These are phyloP conservation scores for Fusarium begoniae DNA, from an alignment of 2,329 filamentous ascomycete species.

Conservation along the genomic window DNA sequence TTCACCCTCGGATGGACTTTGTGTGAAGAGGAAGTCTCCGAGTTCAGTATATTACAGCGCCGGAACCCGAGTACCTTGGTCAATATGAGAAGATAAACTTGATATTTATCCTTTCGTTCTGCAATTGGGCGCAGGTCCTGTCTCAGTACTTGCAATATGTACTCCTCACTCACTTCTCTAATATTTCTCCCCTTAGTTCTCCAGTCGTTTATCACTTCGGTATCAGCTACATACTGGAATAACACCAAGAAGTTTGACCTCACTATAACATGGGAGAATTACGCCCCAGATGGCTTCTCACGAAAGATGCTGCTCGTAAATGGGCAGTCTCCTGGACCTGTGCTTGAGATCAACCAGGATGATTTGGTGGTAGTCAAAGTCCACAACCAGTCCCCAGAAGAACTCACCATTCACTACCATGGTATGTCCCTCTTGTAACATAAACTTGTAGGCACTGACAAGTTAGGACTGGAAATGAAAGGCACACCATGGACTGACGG, in stretches of 20 bases:
- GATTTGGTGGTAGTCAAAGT: conserved; percentile 58
- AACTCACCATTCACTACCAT: conserved; percentile 61
- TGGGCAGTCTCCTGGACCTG: conserved; percentile 69
- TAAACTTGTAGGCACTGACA: background rate
- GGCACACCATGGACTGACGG: conserved; percentile 69
- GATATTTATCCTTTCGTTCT: background rate
- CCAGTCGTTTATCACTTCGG: background rate
- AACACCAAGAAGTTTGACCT: conserved; percentile 42
- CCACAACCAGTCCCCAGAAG: conserved; percentile 56
- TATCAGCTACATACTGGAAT: conserved; percentile 8
- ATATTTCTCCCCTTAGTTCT: conserved; percentile 16
- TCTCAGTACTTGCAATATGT: conserved; percentile 12
- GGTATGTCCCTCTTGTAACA: conserved; percentile 43
- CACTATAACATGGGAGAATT: conserved; percentile 49
- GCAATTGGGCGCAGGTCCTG: background rate
- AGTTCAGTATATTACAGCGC: background rate
- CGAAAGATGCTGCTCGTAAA: conserved; percentile 63
- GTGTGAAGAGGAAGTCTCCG: background rate
- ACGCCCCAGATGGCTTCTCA: conserved; percentile 56
- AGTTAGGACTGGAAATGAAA: conserved; percentile 57
- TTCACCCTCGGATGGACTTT: background rate
- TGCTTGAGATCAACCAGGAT: conserved; percentile 62
- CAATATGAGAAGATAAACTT: too few relatives aligned
- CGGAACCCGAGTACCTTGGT: background rate
- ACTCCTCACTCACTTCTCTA: background rate